Evolutionary conservation across 257 asterid species (phyloP), one percentile per base, ranked within the genome.

Genomic region (Gentiana straminea): DNA sequence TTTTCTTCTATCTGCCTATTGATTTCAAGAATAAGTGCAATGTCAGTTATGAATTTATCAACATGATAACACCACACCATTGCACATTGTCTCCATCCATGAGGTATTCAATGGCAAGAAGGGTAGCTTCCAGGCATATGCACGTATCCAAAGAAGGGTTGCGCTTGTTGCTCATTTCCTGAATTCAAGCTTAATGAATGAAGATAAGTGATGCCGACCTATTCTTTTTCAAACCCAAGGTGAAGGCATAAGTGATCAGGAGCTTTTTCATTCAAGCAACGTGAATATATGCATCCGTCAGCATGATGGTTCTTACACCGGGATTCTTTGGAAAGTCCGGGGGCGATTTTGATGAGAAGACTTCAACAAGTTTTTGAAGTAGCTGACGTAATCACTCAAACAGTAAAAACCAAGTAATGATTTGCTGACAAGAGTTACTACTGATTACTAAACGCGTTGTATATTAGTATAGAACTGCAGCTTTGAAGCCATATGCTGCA

Each of bases 1-100:
- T 80, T 91, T 91, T 72, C 94, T 91, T 64, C 1, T 90, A 90
- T 71, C 66, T 90, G 66, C 98, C 98, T 5, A 90, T 86, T 63
- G 98, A 90, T 75, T 90, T 91, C 56, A 91, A 91, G 98, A 91
- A 91, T 70, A 91, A 91, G 72, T 91, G 97, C 83, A 91, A 91
- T 3, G 98, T 91, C 15, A 95, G 98, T 55, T 91, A 91, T 55
- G 96, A 96, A 59, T 91, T 91, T 80, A 91, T 91, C 63, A 91
- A 91, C 46, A 91, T 91, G 98, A 84, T 80, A 24, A 0, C 24
- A 24, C 1, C 63, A 81, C 94, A 65, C 94, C 98, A 52, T 79
- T 77, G 4, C 89, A 77, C 65, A 84, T 91, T 35, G 57, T 79
- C 68, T 73, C 96, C 67, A 83, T 91, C 74, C 74, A 68, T 13